Percentiles rank a stretch among this genome's conserved stretches.
Conservation (phyloP, 164 flowering plant genomes). For the Aristolochia contorta region DNA sequence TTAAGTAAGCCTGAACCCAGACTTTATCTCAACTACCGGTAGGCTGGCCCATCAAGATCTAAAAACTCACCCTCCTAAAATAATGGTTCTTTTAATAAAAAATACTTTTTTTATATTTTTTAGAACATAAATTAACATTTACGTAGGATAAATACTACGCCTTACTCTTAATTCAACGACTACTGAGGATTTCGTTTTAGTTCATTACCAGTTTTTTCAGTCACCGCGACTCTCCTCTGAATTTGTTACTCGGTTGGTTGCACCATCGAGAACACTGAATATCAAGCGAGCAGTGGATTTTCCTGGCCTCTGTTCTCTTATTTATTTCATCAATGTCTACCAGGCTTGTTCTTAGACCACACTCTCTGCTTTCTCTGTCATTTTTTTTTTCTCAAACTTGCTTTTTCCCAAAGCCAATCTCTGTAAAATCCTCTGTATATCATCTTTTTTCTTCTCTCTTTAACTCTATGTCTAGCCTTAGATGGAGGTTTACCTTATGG, state of each 20-base stretch:
- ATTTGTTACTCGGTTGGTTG: too few relatives aligned
- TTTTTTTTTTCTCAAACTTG: conserved; percentile 1
- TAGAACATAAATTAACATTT: too few relatives aligned
- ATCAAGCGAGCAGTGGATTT: not conserved
- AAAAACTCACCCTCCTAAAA: too few relatives aligned
- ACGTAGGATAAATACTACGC: too few relatives aligned
- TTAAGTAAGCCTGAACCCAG: too few relatives aligned
- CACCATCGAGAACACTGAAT: too few relatives aligned
- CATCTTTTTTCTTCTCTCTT: not conserved
- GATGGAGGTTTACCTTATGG: conserved; percentile 34
- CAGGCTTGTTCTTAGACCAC: conserved; percentile 23
- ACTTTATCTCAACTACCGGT: too few relatives aligned
- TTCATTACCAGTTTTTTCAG: not conserved
- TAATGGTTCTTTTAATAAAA: too few relatives aligned
- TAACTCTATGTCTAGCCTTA: conserved; percentile 10
- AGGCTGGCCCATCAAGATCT: too few relatives aligned
- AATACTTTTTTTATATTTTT: too few relatives aligned
- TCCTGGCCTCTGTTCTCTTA: not conserved
- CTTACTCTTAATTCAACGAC: too few relatives aligned
- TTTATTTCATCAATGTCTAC: conserved; percentile 20
- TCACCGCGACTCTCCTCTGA: too few relatives aligned
- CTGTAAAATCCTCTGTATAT: conserved; percentile 10
- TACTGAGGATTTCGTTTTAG: not conserved
- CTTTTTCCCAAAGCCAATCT: not conserved
- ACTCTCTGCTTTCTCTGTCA: conserved; percentile 14